Conservation (phyloP, 140 eudicot genomes). For the Anethum foeniculum region DNA sequence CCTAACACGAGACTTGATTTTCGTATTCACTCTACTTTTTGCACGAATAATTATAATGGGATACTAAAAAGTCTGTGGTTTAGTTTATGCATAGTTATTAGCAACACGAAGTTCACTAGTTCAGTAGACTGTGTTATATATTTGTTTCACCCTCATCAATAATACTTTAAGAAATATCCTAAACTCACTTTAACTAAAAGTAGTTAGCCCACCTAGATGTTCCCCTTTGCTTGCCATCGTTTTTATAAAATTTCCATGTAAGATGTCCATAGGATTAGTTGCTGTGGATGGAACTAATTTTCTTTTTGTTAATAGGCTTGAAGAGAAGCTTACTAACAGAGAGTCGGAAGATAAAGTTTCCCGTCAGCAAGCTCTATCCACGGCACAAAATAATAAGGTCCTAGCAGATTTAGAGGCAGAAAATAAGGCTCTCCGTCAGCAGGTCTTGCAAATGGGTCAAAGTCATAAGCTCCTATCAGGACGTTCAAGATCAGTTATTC, state of each 20-base stretch:
- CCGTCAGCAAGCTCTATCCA: constrained; percentile 84
- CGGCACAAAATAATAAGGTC: constrained; percentile 55
- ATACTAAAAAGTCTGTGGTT: background rate
- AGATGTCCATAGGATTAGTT: background rate
- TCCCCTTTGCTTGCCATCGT: background rate
- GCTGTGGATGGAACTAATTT: constrained; percentile 12
- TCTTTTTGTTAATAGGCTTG: constrained; percentile 48
- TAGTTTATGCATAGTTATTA: background rate
- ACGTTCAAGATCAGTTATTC: constrained; percentile 65
- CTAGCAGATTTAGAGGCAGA: constrained; percentile 67
- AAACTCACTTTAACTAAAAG: background rate
- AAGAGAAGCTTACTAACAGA: constrained; percentile 61
- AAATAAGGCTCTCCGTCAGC: constrained; percentile 25
- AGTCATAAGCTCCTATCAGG: constrained; percentile 51
- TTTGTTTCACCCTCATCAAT: background rate
- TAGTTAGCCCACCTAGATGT: background rate
- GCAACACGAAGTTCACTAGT: constrained; percentile 4
- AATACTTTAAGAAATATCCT: background rate
- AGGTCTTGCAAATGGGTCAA: constrained; percentile 79
- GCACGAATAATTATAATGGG: background rate
- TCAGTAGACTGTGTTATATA: background rate
- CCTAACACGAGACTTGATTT: background rate
- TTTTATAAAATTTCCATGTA: constrained; percentile 7
- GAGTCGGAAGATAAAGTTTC: constrained; percentile 86
- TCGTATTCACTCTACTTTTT: background rate